Evolutionary conservation across 257 asterid species (phyloP), one percentile per base, ranked within the genome.

Genomic region (Nyctanthes arbortristis): DNA sequence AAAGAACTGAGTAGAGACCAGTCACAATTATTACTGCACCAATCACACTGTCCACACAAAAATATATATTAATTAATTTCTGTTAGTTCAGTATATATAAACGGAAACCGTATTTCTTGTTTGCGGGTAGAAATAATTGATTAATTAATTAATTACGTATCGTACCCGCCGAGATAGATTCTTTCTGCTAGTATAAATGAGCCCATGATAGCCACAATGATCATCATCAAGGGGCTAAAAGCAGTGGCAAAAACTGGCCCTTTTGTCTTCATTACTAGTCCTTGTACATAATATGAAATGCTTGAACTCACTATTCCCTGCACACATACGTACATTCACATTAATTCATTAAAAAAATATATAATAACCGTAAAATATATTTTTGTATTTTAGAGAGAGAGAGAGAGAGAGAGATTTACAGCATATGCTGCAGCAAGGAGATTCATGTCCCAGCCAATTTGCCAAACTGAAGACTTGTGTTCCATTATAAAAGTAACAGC

Each of bases 221-320:
- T 86, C 94, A 88, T 91, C 96, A 91, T 91, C 79, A 91, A 72
- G 28, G 96, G 96, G 76, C 96, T 91, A 52, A 91, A 91, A 11
- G 97, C 94, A 1, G 97, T 91, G 2, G 84, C 96, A 66, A 91
- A 89, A 11, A 89, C 96, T 0, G 96, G 97, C 27, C 97, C 97
- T 80, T 80, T 89, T 55, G 63, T 79, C 74, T 91, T 76, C 97
- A 91, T 91, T 58, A 91, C 91, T 4, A 87, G 77, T 28, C 97
- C 97, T 89, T 91, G 97, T n/a, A 91, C 95, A 73, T 89, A 91
- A 79, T 91, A 91, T 54, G 97, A 86, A 28, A 91, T 73, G 75
- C 97, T 86, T 4, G 97, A 91, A 1, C 96, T 82, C 69, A 91
- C 91, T 11, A 87, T 89, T 9, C 97, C 96, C 96, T 91, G 82